Evolutionary conservation across 176 grass and related monocot genomes (phyloP), one percentile per base, ranked within the genome.

Genomic region (Oropetium thomaeum): DNA sequence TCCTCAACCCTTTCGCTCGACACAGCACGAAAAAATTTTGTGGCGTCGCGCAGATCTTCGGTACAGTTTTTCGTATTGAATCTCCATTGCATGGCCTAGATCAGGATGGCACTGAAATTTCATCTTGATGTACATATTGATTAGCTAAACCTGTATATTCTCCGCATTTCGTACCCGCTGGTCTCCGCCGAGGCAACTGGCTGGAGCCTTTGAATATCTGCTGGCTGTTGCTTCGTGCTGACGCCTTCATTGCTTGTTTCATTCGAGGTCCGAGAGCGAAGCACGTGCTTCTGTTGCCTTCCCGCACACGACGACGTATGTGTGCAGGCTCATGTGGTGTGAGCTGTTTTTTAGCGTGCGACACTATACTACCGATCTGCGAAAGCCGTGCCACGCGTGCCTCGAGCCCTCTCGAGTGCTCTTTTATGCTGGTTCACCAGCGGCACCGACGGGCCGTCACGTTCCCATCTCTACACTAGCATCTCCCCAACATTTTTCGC

Each of bases 51-150:
- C 58, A 30, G 58, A 3, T 60, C 28, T 61, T 8, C 8, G 41
- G 44, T 38, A 16, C 32, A 74, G 37, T 55, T 71, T 71, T 73
- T 58, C 28, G 3, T 57, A 27, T 27, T 13, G 35, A 10, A 57
- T 71, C 37, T 47, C 6, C 32, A 62, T 63, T 45, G 53, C 43
- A 23, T 64, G 71, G 39, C 71, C 58, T 70, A 37, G 48, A 5
- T 70, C 28, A 35, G 49, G 48, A 79, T 15, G 75, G 28, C 51
- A 58, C 29, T 6, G 27, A 27, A 49, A 79, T 11, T 27, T 59
- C 20, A 27, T 55, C 35, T 68, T 47, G 33, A 23, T 86, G 79
- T 81, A 76, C 73, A 77, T 76, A 75, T 45, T 68, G 71, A 70
- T 64, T 35, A 10, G 28, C 57, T 64, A 47, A 76, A 75, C 29